phyloP scores from a whole-genome alignment of 176 grass and related monocot genomes.

The Oryza longistaminata region DNA sequence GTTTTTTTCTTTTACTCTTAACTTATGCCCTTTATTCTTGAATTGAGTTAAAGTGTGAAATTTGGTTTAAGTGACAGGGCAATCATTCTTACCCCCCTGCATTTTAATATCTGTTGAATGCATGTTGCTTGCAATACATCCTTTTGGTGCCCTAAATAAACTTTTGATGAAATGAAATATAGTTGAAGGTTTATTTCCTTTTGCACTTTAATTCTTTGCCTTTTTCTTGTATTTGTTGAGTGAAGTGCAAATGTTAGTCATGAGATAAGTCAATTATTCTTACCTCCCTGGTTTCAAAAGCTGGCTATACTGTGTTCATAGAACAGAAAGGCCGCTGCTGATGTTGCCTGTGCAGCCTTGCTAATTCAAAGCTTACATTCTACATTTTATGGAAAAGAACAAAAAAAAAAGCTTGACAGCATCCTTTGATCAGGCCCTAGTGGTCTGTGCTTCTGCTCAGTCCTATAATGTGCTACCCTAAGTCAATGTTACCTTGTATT shows the following conservation, averaged over 20 bases:
- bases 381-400: not conserved
- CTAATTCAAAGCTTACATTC: not conserved
- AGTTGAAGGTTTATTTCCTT: not conserved
- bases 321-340: not conserved
- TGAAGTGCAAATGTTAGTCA: not conserved
- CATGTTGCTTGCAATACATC: not conserved
- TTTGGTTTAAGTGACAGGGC: not conserved
- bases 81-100: not conserved
- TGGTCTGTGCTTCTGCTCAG: not conserved
- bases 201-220: not conserved
- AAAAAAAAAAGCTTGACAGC: slow-evolving; percentile 12
- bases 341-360: not conserved
- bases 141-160: not conserved
- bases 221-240: slow-evolving; percentile 1
- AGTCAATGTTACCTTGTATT: slow-evolving; percentile 17
- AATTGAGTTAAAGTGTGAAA: not conserved
- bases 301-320: not conserved
- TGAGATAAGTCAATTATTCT: not conserved
- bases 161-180: not conserved
- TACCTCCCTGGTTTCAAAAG: not conserved
- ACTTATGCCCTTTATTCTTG: not conserved
- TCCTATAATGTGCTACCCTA: not conserved
- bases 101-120: not conserved
- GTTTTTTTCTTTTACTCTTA: not conserved
- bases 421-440: not conserved